Conservation (phyloP, 345 rosid species). For the Carallia brachiata region DNA sequence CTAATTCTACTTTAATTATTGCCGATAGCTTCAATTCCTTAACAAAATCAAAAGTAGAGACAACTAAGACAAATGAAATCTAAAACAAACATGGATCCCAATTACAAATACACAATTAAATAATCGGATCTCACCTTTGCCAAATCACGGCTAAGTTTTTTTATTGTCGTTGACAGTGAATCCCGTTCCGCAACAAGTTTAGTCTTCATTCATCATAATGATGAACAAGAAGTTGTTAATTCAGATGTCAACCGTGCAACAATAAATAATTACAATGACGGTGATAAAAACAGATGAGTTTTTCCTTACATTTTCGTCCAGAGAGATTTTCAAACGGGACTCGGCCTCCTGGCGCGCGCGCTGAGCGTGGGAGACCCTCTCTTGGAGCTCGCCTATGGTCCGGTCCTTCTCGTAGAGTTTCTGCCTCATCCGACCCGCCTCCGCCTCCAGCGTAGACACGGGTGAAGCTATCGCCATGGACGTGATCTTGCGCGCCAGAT, state of each 20-base stretch:
- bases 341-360: conserved; percentile 54
- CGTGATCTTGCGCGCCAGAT: conserved; percentile 94
- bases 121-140: conserved; percentile 49
- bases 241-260: no score
- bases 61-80: background rate
- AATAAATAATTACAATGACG: no score
- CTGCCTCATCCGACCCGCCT: conserved; percentile 47
- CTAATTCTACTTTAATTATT: background rate
- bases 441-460: conserved; percentile 75
- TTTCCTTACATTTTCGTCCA: conserved; percentile 65
- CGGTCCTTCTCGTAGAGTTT: conserved; percentile 65
- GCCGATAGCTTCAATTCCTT: background rate
- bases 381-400: conserved; percentile 54
- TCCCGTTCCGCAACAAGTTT: conserved; percentile 75
- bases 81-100: background rate
- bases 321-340: conserved; percentile 45
- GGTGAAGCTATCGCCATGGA: conserved; percentile 94
- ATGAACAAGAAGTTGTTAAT: background rate
- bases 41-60: background rate
- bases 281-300: no score
- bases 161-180: conserved; percentile 62
- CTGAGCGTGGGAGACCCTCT: conserved; percentile 46
- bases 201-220: conserved; percentile 39
- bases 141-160: conserved; percentile 83
- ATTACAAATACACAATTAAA: conserved; percentile 4